Conservation (phyloP, 2,329 filamentous ascomycete genomes). For the Hypoxylon sp. region DNA sequence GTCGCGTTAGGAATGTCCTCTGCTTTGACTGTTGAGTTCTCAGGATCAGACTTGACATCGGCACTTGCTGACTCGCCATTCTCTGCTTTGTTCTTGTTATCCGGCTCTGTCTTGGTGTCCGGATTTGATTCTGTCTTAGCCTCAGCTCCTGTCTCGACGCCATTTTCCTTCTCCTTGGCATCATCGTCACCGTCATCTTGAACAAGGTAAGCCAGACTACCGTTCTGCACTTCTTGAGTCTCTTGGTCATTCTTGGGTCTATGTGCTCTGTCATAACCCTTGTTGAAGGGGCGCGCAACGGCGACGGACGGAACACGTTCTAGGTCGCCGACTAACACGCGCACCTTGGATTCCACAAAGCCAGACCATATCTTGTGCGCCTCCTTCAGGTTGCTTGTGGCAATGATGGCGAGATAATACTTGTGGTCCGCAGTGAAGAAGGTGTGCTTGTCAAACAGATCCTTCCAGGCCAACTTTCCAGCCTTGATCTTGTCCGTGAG, state of each 20-base stretch:
- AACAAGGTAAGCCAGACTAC: slow-evolving; percentile 57
- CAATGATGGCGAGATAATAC: slow-evolving; percentile 90
- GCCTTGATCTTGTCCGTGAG: slow-evolving; percentile 82
- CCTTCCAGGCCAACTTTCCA: slow-evolving; percentile 81
- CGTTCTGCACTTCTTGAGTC: slow-evolving; percentile 62
- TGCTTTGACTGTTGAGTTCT: slow-evolving; percentile 37
- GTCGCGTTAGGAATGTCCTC: slow-evolving; percentile 35
- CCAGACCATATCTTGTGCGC: slow-evolving; percentile 88
- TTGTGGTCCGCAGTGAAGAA: slow-evolving; percentile 96
- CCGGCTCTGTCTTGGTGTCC: slow-evolving; percentile 36
- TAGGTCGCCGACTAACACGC: slow-evolving; percentile 81
- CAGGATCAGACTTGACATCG: slow-evolving; percentile 32
- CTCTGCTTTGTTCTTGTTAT: slow-evolving; percentile 36
- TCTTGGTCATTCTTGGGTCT: slow-evolving; percentile 65
- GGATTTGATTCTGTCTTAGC: slow-evolving; percentile 53
- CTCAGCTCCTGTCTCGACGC: slow-evolving; percentile 56
- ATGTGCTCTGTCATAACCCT: slow-evolving; percentile 87
- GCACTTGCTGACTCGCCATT: slow-evolving; percentile 10
- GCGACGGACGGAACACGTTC: slow-evolving; percentile 82
- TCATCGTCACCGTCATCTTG: slow-evolving; percentile 44
- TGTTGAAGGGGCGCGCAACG: slow-evolving; percentile 89
- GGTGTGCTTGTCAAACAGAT: slow-evolving; percentile 86
- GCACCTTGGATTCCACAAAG: slow-evolving; percentile 90
- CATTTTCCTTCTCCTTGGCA: slow-evolving; percentile 38
- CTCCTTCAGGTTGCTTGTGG: slow-evolving; percentile 83